Base-by-base conservation (phyloP, 495 filamentous ascomycete species). In the Parachaetomium inaequale region DNA sequence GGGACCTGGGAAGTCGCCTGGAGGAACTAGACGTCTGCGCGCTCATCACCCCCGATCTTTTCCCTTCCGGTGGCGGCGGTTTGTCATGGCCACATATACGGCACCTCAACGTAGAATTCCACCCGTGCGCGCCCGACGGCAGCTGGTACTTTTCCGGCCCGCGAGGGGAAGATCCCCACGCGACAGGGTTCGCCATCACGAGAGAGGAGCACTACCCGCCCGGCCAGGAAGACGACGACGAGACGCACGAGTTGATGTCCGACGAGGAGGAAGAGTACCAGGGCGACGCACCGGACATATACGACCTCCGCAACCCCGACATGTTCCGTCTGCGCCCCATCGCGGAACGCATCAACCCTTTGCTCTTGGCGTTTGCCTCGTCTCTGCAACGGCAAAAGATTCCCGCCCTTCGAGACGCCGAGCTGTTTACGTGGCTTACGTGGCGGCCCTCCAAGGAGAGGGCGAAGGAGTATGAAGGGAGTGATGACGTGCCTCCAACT, bases 131-230 rank as follows among this genome's bases (percentile, higher is more conserved):
- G 52, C 70, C 68, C 29, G 66, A 72, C 53, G 68, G 70, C 47
- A 56, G 59, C 29, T 73, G 68, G 70, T 71, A 73, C 58, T 71
- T 73, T 62, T 66, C 62, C 55, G 68, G 70, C 23, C 70, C 66
- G 60, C 47, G 70, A 53, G 64, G 54, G 14, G 70, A 69, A 58
- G 65, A 71, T 57, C 63, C 70, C 55, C 23, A 66, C 46, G 28
- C 63, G 11, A 61, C 46, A 36, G 67, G 70, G 12, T 70, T 71
- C 57, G 58, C 58, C 43, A 61, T 73, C 56, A 73, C 68, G 50
- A 59, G 55, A 49, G 63, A 73, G 63, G 64, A 71, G 43, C 68
- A 71, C 62, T 73, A 73, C 58, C 70, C 68, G 56, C 64, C 70
- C 26, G 54, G 66, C 43, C 52, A 59, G 21, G 66, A 72, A 52